These are phyloP conservation scores for Haplographium delicatum DNA, from an alignment of 495 filamentous ascomycete genomes.

Conservation along the genomic window DNA sequence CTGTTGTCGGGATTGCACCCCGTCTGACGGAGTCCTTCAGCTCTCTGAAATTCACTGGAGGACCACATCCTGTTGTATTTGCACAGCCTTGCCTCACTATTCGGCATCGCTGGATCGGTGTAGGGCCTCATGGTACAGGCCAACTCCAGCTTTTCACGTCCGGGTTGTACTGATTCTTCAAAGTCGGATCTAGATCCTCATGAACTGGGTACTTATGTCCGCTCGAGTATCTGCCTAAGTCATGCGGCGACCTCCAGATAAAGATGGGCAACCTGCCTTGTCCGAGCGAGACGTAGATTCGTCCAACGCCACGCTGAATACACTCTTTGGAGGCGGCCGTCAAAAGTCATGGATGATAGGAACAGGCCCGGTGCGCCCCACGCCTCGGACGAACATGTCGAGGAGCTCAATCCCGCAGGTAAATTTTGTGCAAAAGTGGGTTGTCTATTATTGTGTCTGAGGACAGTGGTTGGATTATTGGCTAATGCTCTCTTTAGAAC, in stretches of 20 bases:
- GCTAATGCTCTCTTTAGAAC: slow-evolving; percentile 15
- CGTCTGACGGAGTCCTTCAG: too few relatives aligned
- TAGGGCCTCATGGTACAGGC: slow-evolving; percentile 4
- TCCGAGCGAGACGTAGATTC: slow-evolving; percentile 44
- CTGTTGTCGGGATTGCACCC: too few relatives aligned
- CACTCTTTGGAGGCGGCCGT: slow-evolving; percentile 55
- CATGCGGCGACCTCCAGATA: slow-evolving; percentile 28
- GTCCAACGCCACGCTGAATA: slow-evolving; percentile 64
- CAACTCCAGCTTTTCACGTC: not conserved
- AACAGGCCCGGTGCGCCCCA: slow-evolving; percentile 33
- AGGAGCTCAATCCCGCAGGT: slow-evolving; percentile 1
- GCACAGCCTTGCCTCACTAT: slow-evolving; percentile 8
- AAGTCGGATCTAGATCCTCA: slow-evolving; percentile 10
- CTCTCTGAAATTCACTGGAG: not conserved
- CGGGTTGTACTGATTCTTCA: slow-evolving; percentile 1
- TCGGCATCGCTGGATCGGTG: not conserved
- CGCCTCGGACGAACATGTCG: slow-evolving; percentile 30
- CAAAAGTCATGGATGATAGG: slow-evolving; percentile 64
- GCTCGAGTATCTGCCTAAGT: slow-evolving; percentile 3
- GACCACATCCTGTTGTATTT: not conserved
- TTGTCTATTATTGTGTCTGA: not conserved
- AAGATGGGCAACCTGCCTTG: slow-evolving; percentile 7
- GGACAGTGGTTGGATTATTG: too few relatives aligned
- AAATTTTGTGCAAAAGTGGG: slow-evolving; percentile 11
- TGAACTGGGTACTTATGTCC: slow-evolving; percentile 10